Evolutionary conservation across 495 filamentous ascomycete species (phyloP).

Genomic region (Bacidia gigantensis): DNA sequence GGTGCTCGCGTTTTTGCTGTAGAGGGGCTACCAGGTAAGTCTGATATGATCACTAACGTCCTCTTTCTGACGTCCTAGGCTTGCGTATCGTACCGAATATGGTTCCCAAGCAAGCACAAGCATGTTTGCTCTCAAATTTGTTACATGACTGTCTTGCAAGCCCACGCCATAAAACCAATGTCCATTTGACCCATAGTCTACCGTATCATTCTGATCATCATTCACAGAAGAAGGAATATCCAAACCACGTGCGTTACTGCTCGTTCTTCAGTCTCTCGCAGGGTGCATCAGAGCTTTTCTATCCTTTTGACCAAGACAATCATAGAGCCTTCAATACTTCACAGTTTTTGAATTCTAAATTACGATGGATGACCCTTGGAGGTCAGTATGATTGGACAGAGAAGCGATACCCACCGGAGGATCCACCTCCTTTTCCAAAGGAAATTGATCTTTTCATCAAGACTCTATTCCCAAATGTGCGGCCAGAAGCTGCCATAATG

Average conservation of each 20-base stretch:
- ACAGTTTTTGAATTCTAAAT: conserved; percentile 55
- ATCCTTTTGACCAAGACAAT: conserved; percentile 47
- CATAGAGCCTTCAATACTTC: conserved; percentile 58
- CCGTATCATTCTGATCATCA: conserved; percentile 39
- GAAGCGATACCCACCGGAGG: conserved; percentile 56
- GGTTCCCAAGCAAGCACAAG: conserved; percentile 54
- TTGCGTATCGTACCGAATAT: conserved; percentile 62
- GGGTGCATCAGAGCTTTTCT: conserved; percentile 21
- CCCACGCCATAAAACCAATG: conserved; percentile 64
- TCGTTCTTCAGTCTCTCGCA: conserved; percentile 40
- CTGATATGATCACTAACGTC: not conserved
- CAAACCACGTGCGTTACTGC: too few relatives aligned
- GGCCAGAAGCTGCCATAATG: conserved; percentile 76
- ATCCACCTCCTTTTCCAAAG: conserved; percentile 56
- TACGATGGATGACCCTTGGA: conserved; percentile 87
- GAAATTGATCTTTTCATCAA: conserved; percentile 55
- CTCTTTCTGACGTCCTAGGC: conserved; percentile 32
- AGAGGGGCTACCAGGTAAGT: conserved; percentile 26
- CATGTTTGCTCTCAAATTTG: conserved; percentile 48
- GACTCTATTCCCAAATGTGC: conserved; percentile 53
- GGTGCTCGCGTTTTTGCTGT: conserved; percentile 7
- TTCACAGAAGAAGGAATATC: not conserved
- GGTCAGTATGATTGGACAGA: conserved; percentile 91
- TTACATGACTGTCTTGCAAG: conserved; percentile 71
- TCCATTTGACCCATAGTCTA: conserved; percentile 70